A percentile compares a stretch with the other conserved stretches of the same genome.
phyloP scores from a whole-genome alignment of 176 grass and related monocot species.

The Phoenix dactylifera region DNA sequence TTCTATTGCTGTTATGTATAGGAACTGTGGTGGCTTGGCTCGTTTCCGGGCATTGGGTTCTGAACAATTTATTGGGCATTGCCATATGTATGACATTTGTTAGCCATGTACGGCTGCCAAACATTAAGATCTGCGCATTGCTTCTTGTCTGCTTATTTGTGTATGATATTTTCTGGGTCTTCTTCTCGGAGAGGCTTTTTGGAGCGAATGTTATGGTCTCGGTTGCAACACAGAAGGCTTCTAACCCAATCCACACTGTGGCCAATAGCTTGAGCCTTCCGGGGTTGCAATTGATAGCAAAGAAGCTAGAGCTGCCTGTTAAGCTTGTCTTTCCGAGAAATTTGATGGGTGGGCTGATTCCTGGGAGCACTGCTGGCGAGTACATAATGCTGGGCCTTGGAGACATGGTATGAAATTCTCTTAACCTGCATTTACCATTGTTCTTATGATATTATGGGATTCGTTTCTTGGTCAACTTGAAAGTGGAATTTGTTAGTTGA shows the following conservation, averaged over 20 bases:
- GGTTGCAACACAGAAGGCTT: slow-evolving; percentile 95
- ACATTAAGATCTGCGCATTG: slow-evolving; percentile 88
- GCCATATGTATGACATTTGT: slow-evolving; percentile 93
- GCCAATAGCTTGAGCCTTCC: slow-evolving; percentile 80
- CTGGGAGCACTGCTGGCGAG: slow-evolving; percentile 54
- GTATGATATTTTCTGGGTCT: slow-evolving; percentile 97
- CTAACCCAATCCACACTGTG: slow-evolving; percentile 87
- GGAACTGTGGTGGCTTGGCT: slow-evolving; percentile 53
- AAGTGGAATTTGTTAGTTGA: no score
- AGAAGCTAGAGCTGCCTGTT: slow-evolving; percentile 94
- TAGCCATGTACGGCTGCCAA: slow-evolving; percentile 88
- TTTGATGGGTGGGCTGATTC: slow-evolving; percentile 74
- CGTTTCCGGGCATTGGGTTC: slow-evolving; percentile 83
- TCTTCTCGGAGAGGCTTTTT: slow-evolving; percentile 94
- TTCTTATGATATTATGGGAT: no score
- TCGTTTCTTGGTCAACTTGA: no score
- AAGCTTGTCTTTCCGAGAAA: slow-evolving; percentile 95
- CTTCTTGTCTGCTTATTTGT: slow-evolving; percentile 84
- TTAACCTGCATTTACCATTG: background rate
- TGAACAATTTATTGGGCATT: slow-evolving; percentile 82
- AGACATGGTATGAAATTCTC: slow-evolving; percentile 66
- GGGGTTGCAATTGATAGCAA: slow-evolving; percentile 69
- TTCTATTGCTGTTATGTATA: slow-evolving; percentile 55
- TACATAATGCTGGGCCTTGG: slow-evolving; percentile 99
- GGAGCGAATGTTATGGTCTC: slow-evolving; percentile 99